Conservation (phyloP, 1,284 basidiomycete species). For the Athelia sp. region DNA sequence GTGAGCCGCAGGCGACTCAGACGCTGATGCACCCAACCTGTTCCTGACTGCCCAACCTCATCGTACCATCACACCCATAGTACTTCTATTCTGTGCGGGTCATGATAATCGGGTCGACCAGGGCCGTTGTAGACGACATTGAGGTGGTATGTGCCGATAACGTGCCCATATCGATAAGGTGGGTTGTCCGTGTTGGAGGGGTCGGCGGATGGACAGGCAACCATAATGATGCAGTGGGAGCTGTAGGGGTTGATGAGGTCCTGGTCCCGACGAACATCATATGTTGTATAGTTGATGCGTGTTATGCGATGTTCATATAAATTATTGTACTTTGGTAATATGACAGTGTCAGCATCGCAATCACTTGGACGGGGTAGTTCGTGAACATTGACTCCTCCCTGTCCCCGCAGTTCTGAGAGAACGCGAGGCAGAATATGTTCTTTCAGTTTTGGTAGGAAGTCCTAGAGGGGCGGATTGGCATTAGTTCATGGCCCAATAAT, state of each 20-base stretch:
- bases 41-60: constrained; percentile 5
- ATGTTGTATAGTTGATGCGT: constrained; percentile 16
- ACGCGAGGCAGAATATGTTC: constrained; percentile 20
- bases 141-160: constrained; percentile 9
- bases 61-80: constrained; percentile 15
- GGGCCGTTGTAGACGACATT: background rate
- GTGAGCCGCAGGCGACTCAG: constrained; percentile 17
- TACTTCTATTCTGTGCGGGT: constrained; percentile 3
- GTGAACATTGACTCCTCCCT: background rate
- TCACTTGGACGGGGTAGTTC: constrained; percentile 15
- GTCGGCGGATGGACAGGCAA: constrained; percentile 11
- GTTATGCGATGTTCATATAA: constrained; percentile 12
- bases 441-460: constrained; percentile 23
- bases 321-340: constrained; percentile 5
- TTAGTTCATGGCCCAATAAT: no score
- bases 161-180: constrained; percentile 9
- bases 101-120: background rate
- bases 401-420: background rate
- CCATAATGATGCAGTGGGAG: constrained; percentile 13
- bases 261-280: constrained; percentile 11
- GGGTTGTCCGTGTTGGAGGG: constrained; percentile 1
- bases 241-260: constrained; percentile 4
- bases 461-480: no score
- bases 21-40: constrained; percentile 10
- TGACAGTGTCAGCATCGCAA: constrained; percentile 16